Conservation (phyloP, 495 filamentous ascomycete genomes). For the Neurospora sp. region DNA sequence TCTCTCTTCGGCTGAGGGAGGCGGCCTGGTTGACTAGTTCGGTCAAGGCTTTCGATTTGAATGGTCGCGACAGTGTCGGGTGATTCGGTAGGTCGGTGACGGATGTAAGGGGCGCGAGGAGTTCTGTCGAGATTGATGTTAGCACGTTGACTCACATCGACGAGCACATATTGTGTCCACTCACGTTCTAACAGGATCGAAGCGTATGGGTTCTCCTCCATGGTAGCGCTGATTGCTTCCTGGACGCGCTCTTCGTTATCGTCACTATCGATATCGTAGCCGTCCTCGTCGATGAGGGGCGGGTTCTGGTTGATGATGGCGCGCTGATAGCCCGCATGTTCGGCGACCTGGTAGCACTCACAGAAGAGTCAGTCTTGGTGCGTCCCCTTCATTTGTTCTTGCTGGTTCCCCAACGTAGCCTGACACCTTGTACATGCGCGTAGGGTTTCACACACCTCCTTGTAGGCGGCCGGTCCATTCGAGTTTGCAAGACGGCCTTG, state of each 20-base stretch:
- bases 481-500: slow-evolving; percentile 63
- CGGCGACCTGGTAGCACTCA: slow-evolving; percentile 49
- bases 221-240: slow-evolving; percentile 56
- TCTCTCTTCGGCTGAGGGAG: slow-evolving; percentile 67
- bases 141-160: neutral
- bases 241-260: slow-evolving; percentile 56
- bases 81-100: slow-evolving; percentile 78
- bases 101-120: slow-evolving; percentile 78
- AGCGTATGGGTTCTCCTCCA: slow-evolving; percentile 75
- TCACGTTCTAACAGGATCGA: slow-evolving; percentile 74
- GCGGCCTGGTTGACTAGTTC: slow-evolving; percentile 61
- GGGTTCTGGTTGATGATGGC: slow-evolving; percentile 72
- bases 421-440: neutral
- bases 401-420: neutral
- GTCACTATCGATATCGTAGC: slow-evolving; percentile 73
- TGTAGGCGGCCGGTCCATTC: slow-evolving; percentile 68
- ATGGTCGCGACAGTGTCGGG: slow-evolving; percentile 72
- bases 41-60: slow-evolving; percentile 69
- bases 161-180: slow-evolving; percentile 18
- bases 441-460: slow-evolving; percentile 50
- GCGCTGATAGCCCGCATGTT: slow-evolving; percentile 75
- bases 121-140: slow-evolving; percentile 39
- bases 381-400: neutral
- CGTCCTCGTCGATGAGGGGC: slow-evolving; percentile 71
- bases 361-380: neutral